phyloP scores from a whole-genome alignment of 2,329 filamentous ascomycete genomes.

The Dothideomycetes sp. region DNA sequence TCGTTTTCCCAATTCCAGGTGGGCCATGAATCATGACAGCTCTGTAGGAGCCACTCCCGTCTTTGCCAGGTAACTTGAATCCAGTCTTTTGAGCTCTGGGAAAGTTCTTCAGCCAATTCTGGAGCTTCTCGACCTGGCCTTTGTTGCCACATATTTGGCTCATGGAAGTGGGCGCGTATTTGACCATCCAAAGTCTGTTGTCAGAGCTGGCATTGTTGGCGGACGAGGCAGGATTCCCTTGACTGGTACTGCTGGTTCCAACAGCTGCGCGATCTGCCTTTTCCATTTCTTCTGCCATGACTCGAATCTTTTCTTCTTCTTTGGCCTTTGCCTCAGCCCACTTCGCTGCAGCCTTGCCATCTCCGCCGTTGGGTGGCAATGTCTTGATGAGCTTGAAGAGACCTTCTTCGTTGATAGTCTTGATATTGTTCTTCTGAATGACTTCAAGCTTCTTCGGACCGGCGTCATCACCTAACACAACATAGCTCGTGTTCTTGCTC shows the following conservation, averaged over 20 bases:
- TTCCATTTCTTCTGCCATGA: slow-evolving; percentile 78
- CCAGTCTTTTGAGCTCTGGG: slow-evolving; percentile 64
- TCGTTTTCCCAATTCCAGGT: slow-evolving; percentile 95
- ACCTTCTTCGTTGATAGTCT: slow-evolving; percentile 89
- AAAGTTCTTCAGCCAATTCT: slow-evolving; percentile 78
- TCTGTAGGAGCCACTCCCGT: slow-evolving; percentile 72
- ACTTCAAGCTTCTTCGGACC: slow-evolving; percentile 87
- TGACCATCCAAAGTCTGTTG: slow-evolving; percentile 78
- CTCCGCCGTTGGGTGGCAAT: slow-evolving; percentile 77
- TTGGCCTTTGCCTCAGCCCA: slow-evolving; percentile 73
- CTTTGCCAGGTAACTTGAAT: slow-evolving; percentile 73
- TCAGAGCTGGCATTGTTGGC: slow-evolving; percentile 29
- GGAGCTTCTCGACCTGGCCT: slow-evolving; percentile 74
- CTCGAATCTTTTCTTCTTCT: slow-evolving; percentile 71
- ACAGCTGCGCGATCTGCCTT: slow-evolving; percentile 51
- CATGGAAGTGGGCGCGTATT: slow-evolving; percentile 79
- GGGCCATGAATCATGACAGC: slow-evolving; percentile 94
- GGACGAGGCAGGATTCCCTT: slow-evolving; percentile 9
- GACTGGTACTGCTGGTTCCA: slow-evolving; percentile 4
- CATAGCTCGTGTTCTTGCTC: slow-evolving; percentile 87
- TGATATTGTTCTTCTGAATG: slow-evolving; percentile 68
- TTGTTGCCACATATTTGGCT: slow-evolving; percentile 96
- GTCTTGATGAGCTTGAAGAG: slow-evolving; percentile 74
- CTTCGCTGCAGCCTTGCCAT: slow-evolving; percentile 78
- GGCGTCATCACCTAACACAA: slow-evolving; percentile 82